Conservation (phyloP, 2,329 filamentous ascomycete species). For the Gaeumannomyces sp. region DNA sequence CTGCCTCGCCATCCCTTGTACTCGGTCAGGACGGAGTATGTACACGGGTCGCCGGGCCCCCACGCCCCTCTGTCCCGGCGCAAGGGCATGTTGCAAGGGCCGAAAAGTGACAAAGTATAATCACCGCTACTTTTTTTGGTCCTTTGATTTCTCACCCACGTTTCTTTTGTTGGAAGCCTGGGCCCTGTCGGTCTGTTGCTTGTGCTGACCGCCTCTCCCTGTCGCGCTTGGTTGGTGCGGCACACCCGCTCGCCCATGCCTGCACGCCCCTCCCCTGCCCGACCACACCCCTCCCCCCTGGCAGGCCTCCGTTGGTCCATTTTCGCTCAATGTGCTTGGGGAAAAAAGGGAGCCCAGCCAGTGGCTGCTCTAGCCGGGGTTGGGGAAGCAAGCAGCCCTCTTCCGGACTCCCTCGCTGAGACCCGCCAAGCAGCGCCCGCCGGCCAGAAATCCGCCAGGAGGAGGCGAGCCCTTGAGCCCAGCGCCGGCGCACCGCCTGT, state of each 20-base stretch:
- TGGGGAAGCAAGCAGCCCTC: not conserved
- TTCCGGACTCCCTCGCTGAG: not conserved
- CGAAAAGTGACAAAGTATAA: slow-evolving; percentile 6
- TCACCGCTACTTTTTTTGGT: slow-evolving; percentile 9
- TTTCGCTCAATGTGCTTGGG: not conserved
- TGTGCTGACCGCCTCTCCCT: slow-evolving; percentile 9
- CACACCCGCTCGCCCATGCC: not conserved
- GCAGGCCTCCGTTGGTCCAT: not conserved
- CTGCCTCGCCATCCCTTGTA: slow-evolving; percentile 2
- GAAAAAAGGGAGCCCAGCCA: not conserved
- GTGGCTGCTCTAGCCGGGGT: not conserved
- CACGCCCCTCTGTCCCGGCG: slow-evolving; percentile 2
- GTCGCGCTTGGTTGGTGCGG: not conserved
- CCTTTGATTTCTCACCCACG: slow-evolving; percentile 2
- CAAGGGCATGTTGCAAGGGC: slow-evolving; percentile 4
- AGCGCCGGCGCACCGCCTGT: too few species aligned
- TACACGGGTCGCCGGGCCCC: slow-evolving; percentile 7
- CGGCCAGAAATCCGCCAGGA: not conserved
- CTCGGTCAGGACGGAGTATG: slow-evolving; percentile 1
- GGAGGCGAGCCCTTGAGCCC: too few species aligned
- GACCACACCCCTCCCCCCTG: not conserved
- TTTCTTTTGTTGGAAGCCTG: slow-evolving; percentile 4
- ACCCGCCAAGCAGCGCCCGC: too few species aligned
- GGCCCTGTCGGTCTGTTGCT: not conserved
- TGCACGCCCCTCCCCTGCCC: not conserved